Evolutionary conservation across 83 land plant species (phyloP).

Genomic region (Thuja plicata): DNA sequence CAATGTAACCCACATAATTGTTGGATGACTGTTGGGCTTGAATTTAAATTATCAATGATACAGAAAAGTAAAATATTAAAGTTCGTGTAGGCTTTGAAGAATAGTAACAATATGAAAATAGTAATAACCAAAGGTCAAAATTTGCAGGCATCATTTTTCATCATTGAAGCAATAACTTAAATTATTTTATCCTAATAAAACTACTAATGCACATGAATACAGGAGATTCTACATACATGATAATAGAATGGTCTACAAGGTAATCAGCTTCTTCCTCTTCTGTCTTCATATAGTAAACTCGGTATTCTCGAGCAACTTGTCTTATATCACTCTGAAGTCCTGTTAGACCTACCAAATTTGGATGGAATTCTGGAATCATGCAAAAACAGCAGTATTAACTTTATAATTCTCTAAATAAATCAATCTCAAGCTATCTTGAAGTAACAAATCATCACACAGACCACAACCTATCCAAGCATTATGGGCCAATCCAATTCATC

Average conservation of each 20-base stretch:
- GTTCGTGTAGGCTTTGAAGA: neutral
- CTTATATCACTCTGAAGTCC: conserved; percentile 69
- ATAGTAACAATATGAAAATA: neutral
- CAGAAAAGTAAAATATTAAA: neutral
- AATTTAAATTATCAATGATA: too few relatives aligned
- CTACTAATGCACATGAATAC: neutral
- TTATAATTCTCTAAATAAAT: neutral
- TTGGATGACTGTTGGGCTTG: too few relatives aligned
- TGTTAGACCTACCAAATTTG: conserved; percentile 84
- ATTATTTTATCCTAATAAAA: neutral
- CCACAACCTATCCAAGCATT: neutral
- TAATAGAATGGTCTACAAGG: conserved; percentile 97
- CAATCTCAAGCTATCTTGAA: neutral
- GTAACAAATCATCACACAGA: neutral
- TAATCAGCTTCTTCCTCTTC: conserved; percentile 90
- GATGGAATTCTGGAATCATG: conserved; percentile 79
- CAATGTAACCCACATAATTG: too few relatives aligned
- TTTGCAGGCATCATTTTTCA: neutral
- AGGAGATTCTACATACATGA: conserved; percentile 60
- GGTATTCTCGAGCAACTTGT: conserved; percentile 78
- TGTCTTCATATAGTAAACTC: conserved; percentile 99
- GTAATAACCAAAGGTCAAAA: neutral
- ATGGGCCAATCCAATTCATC: neutral
- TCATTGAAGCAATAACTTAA: neutral
- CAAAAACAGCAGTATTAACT: neutral